phyloP scores from a whole-genome alignment of 208 protist species.

The Vickermania spadyakhi region DNA sequence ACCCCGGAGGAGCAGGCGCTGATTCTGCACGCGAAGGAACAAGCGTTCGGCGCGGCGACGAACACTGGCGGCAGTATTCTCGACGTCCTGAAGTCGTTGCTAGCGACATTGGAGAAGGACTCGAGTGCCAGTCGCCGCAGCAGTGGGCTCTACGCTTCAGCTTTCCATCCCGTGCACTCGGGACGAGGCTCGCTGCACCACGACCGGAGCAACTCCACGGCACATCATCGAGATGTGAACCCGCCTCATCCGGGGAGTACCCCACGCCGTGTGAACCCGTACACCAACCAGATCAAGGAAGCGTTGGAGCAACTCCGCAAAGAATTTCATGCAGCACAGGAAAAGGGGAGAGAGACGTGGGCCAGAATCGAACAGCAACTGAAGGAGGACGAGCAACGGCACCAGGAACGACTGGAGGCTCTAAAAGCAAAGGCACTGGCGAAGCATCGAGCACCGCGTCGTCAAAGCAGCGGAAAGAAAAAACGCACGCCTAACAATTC shows the following conservation, averaged over 20 bases:
- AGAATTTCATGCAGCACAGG: background rate
- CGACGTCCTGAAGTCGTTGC: background rate
- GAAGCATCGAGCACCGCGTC: background rate
- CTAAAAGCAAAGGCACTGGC: background rate
- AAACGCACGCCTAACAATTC: no score
- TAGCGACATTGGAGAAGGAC: background rate
- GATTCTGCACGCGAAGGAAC: background rate
- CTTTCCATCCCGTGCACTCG: no score
- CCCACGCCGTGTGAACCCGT: no score
- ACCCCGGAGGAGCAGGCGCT: background rate
- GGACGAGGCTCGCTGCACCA: no score
- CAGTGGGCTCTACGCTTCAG: no score
- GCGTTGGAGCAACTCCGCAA: background rate
- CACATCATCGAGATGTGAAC: no score
- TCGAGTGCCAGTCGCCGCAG: background rate
- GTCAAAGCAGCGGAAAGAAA: no score
- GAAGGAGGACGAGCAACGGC: background rate
- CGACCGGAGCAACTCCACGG: no score
- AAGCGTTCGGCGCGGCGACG: background rate
- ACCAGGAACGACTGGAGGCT: background rate
- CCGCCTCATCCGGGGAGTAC: no score
- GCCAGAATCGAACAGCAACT: background rate
- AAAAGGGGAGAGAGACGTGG: background rate
- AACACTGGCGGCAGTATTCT: background rate
- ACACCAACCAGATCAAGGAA: background rate